Evolutionary conservation across 1,284 basidiomycete genomes (phyloP).

Genomic region (Anthracocystis walkeri): DNA sequence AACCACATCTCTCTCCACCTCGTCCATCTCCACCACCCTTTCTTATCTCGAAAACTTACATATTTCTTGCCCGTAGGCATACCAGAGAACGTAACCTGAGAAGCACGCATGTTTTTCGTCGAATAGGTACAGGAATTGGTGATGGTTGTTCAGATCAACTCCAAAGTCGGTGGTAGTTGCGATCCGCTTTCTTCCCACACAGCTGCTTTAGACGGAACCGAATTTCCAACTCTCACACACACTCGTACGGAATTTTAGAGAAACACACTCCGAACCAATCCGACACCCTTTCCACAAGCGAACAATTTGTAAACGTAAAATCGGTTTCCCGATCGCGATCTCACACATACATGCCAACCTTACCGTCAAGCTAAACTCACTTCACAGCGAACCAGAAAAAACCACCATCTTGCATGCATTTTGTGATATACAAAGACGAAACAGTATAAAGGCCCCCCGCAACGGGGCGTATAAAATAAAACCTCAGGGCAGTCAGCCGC

Average conservation of each 20-base stretch:
- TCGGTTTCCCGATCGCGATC: too few relatives aligned
- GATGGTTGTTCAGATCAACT: constrained; percentile 10
- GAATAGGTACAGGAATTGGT: constrained; percentile 4
- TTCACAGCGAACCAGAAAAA: neutral
- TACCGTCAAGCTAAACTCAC: too few relatives aligned
- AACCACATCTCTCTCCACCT: neutral
- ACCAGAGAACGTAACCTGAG: constrained; percentile 53
- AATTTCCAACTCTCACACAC: too few relatives aligned
- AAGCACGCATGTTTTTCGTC: constrained; percentile 50
- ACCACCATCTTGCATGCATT: too few relatives aligned
- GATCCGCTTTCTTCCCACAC: neutral
- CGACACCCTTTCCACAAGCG: too few relatives aligned
- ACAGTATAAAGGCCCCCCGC: too few relatives aligned
- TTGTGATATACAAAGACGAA: too few relatives aligned
- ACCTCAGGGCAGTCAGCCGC: neutral
- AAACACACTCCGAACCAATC: too few relatives aligned
- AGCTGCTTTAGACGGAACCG: too few relatives aligned
- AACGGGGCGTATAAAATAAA: neutral
- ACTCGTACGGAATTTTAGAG: too few relatives aligned
- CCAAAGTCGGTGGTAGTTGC: neutral
- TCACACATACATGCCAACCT: too few relatives aligned
- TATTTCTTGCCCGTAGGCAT: constrained; percentile 67
- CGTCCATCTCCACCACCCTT: neutral
- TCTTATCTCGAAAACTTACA: constrained; percentile 31
- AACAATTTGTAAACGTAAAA: too few relatives aligned